Evolutionary conservation across 352 stramenopile species (phyloP), one percentile per base, ranked within the genome.

Genomic region (Lagenidium sp.): DNA sequence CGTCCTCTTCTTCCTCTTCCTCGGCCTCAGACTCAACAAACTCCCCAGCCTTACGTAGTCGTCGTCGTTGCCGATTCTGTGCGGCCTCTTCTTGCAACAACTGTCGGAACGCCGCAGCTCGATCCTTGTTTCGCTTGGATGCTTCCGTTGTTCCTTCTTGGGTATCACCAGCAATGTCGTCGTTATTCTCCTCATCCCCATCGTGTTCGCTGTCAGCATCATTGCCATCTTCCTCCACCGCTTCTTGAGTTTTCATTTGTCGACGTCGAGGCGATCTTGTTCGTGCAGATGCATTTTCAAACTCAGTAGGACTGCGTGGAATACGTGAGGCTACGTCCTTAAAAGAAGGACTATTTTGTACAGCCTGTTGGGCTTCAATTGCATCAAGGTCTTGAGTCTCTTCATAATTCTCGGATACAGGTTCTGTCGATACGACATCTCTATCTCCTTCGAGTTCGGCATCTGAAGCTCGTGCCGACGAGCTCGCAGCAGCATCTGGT

Each of bases 11-110:
- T 28, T 90, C 81, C 34, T 87, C 75, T 72, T 93, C 81, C 39
- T 93, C 81, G 54, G 81, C 81, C 58, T 93, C 81, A 0, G 68
- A 81, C 48, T 93, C 81, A 12, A 93, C 71, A 44, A 89, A 84
- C 42, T 74, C 70, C 2, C 57, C 58, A 23, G 63, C 58, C 30
- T 82, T 78, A 8, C 62, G 35, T 4, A 85, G 48, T 0, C 72
- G 67, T 37, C 83, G 84, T 15, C 72, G 74, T n/a, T 68, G 60
- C 19, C 63, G 61, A 12, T 58, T 79, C 43, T 75, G 56, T 31
- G 58, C 44, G 0, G 74, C 74, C 36, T 93, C 81, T 3, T 55
- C 69, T 19, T 64, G 65, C 25, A 93, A 47, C 24, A 93, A 41
- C n/a, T 54, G 65, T 18, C 81, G 75, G 47, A 74, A 93, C 4